Percentiles rank a stretch among this genome's conserved stretches.
Conservation (phyloP, 345 rosid genomes). For the Geranium brycei region DNA sequence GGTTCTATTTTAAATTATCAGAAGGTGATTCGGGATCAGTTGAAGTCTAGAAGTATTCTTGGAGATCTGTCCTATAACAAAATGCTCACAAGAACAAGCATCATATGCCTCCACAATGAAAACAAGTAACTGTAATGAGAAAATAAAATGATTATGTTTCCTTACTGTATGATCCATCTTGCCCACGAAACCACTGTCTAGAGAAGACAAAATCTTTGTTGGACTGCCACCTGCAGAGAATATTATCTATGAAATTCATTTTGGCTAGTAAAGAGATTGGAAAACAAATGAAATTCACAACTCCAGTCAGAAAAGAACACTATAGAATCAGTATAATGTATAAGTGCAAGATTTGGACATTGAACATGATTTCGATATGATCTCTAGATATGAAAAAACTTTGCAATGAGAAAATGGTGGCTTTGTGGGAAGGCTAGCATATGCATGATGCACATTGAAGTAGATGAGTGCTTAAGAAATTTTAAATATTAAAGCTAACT, state of each 20-base stretch:
- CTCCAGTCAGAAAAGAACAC: not conserved
- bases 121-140: not conserved
- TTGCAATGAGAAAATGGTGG: not conserved
- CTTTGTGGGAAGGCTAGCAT: too few species aligned
- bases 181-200: conserved; percentile 92
- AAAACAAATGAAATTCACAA: not conserved
- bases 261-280: not conserved
- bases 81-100: not conserved
- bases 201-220: conserved; percentile 91
- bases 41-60: too few species aligned
- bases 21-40: not conserved
- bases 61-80: not conserved
- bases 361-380: too few species aligned
- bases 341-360: not conserved
- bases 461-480: not conserved
- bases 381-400: not conserved
- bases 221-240: conserved; percentile 70
- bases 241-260: conserved; percentile 1
- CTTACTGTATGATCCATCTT: conserved; percentile 98
- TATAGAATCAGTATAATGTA: not conserved
- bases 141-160: not conserved
- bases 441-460: too few species aligned
- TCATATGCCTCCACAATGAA: not conserved
- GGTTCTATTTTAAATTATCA: not conserved
- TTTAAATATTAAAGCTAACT: too few species aligned